Evolutionary conservation across 768 basidiomycete species (phyloP).

Genomic region (Hericium erinaceus): DNA sequence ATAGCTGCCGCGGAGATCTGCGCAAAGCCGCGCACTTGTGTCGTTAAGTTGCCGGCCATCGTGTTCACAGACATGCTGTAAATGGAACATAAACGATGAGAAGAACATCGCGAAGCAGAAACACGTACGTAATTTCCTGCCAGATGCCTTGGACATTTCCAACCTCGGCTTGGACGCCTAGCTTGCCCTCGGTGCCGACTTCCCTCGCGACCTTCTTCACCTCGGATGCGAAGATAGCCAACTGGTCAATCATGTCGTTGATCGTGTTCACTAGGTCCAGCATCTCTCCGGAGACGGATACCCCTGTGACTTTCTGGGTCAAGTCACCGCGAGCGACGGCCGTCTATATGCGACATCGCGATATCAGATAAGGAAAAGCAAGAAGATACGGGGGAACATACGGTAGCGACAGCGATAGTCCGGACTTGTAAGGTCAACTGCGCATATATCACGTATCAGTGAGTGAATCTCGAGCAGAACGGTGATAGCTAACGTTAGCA

Average conservation of each 20-base stretch:
- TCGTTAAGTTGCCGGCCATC: conserved; percentile 95
- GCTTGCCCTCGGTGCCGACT: conserved; percentile 97
- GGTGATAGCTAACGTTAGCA: conserved; percentile 53
- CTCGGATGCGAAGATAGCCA: conserved; percentile 63
- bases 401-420: conserved; percentile 87
- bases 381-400: conserved; percentile 27
- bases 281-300: conserved; percentile 93
- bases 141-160: conserved; percentile 96
- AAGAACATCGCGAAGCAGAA: not conserved
- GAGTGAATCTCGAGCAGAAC: not conserved
- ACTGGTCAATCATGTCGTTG: conserved; percentile 75
- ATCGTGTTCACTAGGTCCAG: conserved; percentile 94
- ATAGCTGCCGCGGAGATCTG: conserved; percentile 98
- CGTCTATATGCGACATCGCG: conserved; percentile 35
- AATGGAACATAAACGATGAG: not conserved
- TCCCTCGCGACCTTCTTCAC: conserved; percentile 96
- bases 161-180: conserved; percentile 95
- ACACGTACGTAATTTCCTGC: conserved; percentile 92
- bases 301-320: conserved; percentile 86
- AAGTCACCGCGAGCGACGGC: conserved; percentile 93
- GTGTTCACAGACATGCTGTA: conserved; percentile 88
- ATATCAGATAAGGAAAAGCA: not conserved
- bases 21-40: conserved; percentile 97
- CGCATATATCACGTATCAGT: not conserved
- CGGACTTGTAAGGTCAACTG: conserved; percentile 89